Evolutionary conservation across 768 basidiomycete species (phyloP).

Genomic region (Tubosaeta brunneosetosa): DNA sequence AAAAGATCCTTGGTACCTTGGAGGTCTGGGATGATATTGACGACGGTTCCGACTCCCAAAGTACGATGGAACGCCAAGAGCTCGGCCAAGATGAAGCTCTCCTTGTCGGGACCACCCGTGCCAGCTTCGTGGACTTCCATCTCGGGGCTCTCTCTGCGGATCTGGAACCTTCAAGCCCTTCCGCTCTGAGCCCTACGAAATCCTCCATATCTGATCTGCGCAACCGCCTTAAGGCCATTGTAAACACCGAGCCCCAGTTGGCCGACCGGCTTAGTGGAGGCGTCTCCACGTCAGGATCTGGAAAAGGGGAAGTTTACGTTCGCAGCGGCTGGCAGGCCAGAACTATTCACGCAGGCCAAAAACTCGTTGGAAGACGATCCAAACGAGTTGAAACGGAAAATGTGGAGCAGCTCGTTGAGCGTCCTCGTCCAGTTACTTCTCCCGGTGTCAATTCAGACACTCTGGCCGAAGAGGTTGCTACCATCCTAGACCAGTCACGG

Average conservation of each 20-base stretch:
- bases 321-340: slow-evolving; percentile 79
- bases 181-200: slow-evolving; percentile 17
- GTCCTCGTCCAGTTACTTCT: slow-evolving; percentile 25
- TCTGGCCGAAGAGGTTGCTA: slow-evolving; percentile 56
- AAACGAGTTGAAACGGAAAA: slow-evolving; percentile 23
- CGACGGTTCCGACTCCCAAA: slow-evolving; percentile 44
- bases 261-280: slow-evolving; percentile 74
- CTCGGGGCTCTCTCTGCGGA: slow-evolving; percentile 9
- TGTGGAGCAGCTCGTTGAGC: slow-evolving; percentile 27
- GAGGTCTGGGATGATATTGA: slow-evolving; percentile 59
- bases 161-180: slow-evolving; percentile 9
- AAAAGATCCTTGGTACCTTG: slow-evolving; percentile 60
- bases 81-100: slow-evolving; percentile 22
- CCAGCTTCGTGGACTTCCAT: slow-evolving; percentile 10
- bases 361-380: slow-evolving; percentile 26
- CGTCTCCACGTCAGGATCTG: slow-evolving; percentile 67
- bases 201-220: slow-evolving; percentile 50
- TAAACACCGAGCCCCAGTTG: slow-evolving; percentile 57
- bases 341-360: slow-evolving; percentile 49
- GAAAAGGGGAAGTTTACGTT: slow-evolving; percentile 70
- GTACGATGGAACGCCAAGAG: slow-evolving; percentile 30
- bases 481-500: slow-evolving; percentile 52
- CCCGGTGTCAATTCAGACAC: slow-evolving; percentile 42
- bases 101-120: slow-evolving; percentile 11
- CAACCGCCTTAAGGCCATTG: slow-evolving; percentile 53